These are phyloP conservation scores for Podila clonocystis DNA, from an alignment of 192 early-diverging fungal genomes.

Conservation along the genomic window DNA sequence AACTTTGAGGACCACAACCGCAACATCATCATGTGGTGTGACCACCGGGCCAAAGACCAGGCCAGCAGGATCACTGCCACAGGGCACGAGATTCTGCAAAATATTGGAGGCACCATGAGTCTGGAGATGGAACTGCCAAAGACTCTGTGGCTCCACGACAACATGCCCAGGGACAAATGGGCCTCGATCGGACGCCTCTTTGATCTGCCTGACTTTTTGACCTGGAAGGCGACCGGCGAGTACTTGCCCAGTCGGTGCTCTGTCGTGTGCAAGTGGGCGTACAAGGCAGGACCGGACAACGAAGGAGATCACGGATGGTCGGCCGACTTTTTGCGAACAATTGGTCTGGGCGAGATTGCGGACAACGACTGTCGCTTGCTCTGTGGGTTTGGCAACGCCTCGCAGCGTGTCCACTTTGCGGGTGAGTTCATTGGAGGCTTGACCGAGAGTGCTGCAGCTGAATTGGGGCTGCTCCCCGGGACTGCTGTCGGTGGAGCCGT, in stretches of 20 bases:
- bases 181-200: constrained; percentile 63
- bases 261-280: constrained; percentile 75
- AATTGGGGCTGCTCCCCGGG: constrained; percentile 64
- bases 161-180: constrained; percentile 61
- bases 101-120: constrained; percentile 73
- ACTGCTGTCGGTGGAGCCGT: constrained; percentile 69
- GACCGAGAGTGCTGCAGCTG: constrained; percentile 56
- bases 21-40: constrained; percentile 76
- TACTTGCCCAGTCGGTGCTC: constrained; percentile 66
- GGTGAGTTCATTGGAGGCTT: constrained; percentile 68
- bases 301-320: constrained; percentile 60
- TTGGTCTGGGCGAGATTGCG: constrained; percentile 64
- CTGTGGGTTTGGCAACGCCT: constrained; percentile 51
- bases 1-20: constrained; percentile 59
- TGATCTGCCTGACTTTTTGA: constrained; percentile 81
- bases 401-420: constrained; percentile 52
- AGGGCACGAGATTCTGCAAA: constrained; percentile 63
- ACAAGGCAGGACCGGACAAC: constrained; percentile 54
- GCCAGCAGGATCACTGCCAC: constrained; percentile 70
- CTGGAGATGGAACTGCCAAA: constrained; percentile 86
- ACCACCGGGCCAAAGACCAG: constrained; percentile 74
- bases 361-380: constrained; percentile 54
- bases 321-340: constrained; percentile 58
- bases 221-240: constrained; percentile 69
- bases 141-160: constrained; percentile 71